Percentiles rank a stretch among this genome's conserved stretches.
Evolutionary conservation across 1,284 basidiomycete species (phyloP).

Genomic region (Porogramme epimiltina): DNA sequence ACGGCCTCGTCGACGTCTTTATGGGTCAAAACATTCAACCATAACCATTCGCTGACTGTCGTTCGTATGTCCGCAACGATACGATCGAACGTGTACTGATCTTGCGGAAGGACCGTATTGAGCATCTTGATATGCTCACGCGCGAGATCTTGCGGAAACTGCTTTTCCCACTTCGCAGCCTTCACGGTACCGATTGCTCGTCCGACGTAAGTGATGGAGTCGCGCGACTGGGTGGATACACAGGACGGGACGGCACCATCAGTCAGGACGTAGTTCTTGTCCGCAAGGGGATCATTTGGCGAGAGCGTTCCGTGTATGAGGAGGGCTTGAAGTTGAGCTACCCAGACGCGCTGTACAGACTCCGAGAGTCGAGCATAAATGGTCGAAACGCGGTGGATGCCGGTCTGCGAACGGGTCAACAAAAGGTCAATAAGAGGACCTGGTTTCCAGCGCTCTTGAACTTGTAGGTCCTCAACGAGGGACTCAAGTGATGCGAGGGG

Average conservation of each 20-base stretch:
- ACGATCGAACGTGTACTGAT: constrained; percentile 74
- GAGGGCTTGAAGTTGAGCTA: constrained; percentile 75
- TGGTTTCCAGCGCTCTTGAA: constrained; percentile 60
- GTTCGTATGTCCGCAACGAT: constrained; percentile 72
- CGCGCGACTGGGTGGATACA: constrained; percentile 67
- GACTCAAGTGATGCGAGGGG: constrained; percentile 70
- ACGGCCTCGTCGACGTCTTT: constrained; percentile 80
- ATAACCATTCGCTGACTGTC: constrained; percentile 87
- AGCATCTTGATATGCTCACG: constrained; percentile 66
- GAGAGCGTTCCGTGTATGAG: constrained; percentile 77
- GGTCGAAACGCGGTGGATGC: constrained; percentile 70
- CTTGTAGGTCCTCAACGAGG: constrained; percentile 63
- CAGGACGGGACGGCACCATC: constrained; percentile 75
- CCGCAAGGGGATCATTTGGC: constrained; percentile 55
- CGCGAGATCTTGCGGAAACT: constrained; percentile 68
- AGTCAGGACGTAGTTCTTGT: constrained; percentile 53
- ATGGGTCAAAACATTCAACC: constrained; percentile 85
- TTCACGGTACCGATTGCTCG: constrained; percentile 85
- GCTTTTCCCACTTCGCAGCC: constrained; percentile 75
- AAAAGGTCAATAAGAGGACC: constrained; percentile 81
- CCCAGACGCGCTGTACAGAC: constrained; percentile 81
- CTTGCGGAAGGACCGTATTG: constrained; percentile 68
- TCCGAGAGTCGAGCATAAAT: constrained; percentile 68
- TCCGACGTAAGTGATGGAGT: constrained; percentile 86
- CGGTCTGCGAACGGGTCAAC: constrained; percentile 68